Conservation (phyloP, 2,329 filamentous ascomycete species). For the Lithohypha guttulata region DNA sequence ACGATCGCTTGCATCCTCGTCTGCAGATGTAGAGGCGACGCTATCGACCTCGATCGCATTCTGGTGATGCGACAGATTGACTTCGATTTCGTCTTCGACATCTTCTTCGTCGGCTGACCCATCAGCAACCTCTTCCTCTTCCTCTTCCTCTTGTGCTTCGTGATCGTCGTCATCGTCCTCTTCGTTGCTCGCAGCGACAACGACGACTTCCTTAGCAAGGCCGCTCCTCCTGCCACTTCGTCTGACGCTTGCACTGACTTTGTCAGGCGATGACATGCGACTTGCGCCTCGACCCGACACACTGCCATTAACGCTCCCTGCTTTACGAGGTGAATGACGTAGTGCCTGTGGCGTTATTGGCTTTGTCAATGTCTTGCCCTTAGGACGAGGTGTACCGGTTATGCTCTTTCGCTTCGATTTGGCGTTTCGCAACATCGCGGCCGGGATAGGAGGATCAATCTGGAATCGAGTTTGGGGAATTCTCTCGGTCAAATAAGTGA, state of each 20-base stretch:
- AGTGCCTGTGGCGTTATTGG: slow-evolving; percentile 12
- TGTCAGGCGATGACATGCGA: slow-evolving; percentile 8
- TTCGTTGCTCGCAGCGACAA: neutral
- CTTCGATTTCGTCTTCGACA: neutral
- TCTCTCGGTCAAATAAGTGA: slow-evolving; percentile 16
- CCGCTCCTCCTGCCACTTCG: slow-evolving; percentile 18
- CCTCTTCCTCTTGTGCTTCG: slow-evolving; percentile 9
- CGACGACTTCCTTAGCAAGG: slow-evolving; percentile 12
- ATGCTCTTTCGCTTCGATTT: slow-evolving; percentile 17
- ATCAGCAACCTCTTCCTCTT: slow-evolving; percentile 7
- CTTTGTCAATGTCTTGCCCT: slow-evolving; percentile 5
- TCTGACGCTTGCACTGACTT: slow-evolving; percentile 13
- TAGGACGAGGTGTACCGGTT: slow-evolving; percentile 9
- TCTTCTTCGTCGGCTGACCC: slow-evolving; percentile 8
- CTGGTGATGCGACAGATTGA: neutral
- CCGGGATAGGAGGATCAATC: slow-evolving; percentile 22
- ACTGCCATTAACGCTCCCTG: slow-evolving; percentile 13
- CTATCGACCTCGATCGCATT: neutral
- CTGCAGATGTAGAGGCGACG: neutral
- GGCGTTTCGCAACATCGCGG: slow-evolving; percentile 19
- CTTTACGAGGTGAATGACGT: slow-evolving; percentile 18
- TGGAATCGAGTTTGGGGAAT: slow-evolving; percentile 21
- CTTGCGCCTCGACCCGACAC: slow-evolving; percentile 8
- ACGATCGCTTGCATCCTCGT: slow-evolving; percentile 2
- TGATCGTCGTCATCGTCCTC: slow-evolving; percentile 1